Evolutionary conservation across 2,329 filamentous ascomycete species (phyloP).

Genomic region (Orbilia quercus): DNA sequence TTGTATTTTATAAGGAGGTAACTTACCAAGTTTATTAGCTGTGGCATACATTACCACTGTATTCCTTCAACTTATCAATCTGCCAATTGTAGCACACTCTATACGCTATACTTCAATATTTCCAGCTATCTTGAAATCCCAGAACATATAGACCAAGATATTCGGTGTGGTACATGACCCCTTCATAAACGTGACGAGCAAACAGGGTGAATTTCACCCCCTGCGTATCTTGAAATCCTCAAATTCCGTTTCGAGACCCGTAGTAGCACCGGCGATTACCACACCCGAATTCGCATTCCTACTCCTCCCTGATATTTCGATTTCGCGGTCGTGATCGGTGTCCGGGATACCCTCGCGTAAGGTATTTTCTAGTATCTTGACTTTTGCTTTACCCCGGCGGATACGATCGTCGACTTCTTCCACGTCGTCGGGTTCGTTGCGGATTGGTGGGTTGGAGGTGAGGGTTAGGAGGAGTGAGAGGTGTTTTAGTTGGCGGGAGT

Average conservation of each 20-base stretch:
- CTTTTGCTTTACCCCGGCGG: conserved; percentile 83
- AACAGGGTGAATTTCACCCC: neutral
- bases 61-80: too few relatives aligned
- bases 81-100: too few relatives aligned
- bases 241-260: conserved; percentile 41
- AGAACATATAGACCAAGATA: too few relatives aligned
- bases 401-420: conserved; percentile 90
- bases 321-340: conserved; percentile 34
- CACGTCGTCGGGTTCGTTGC: conserved; percentile 88
- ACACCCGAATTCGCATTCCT: neutral
- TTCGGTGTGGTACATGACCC: too few relatives aligned
- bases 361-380: conserved; percentile 83
- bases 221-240: conserved; percentile 43
- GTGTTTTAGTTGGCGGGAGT: conserved; percentile 79
- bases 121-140: too few relatives aligned
- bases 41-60: too few relatives aligned
- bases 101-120: too few relatives aligned
- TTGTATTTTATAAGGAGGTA: neutral
- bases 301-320: neutral
- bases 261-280: conserved; percentile 9
- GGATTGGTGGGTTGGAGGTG: conserved; percentile 79
- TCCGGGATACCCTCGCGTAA: conserved; percentile 63
- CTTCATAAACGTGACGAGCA: too few relatives aligned
- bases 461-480: conserved; percentile 79
- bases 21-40: neutral